Base-by-base conservation (phyloP, 768 basidiomycete genomes). In the Russula sp. region DNA sequence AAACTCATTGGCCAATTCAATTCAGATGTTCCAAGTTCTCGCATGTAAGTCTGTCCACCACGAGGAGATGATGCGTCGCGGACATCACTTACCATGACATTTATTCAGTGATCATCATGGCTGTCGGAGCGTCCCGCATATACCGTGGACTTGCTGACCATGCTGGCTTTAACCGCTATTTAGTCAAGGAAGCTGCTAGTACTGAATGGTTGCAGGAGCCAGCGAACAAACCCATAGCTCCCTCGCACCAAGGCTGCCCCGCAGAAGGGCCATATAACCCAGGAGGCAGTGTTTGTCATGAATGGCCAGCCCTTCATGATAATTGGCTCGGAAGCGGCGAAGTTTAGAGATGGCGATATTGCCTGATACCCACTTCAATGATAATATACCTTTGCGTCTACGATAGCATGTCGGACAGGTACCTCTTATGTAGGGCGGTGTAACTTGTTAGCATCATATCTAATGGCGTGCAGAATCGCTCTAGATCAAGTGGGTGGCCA, bases 141-240 rank as follows among this genome's bases (percentile, higher is more conserved):
- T 55, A 66, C 52, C 62, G 65, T 11, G 61, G 62, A 40, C 62
- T 64, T n/a, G 31, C 27, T 6, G 65, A 56, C 10, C 42, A 31
- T 39, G 42, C 48, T 31, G 32, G 61, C 9, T 3, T n/a, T 16
- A 6, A 35, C 11, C 27, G 40, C 22, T 6, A 0, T 32, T 39
- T n/a, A n/a, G 22, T 18, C 10, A 50, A 44, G 48, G 48, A 8
- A 11, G 39, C 7, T 22, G n/a, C 3, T 20, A 9, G 4, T 27
- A n/a, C 2, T 7, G 52, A 44, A 56, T 14, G 14, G 49, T 8
- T 34, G 20, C 20, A 4, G 13, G 42, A n/a, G 42, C 18, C 5
- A 45, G 22, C 10, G 31, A 32, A 45, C 45, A 22, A 37, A 37
- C 16, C 34, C 44, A 6, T 13, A 13, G 16, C 34, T 50, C 31